phyloP scores from a whole-genome alignment of 2,329 filamentous ascomycete species.

The Diplodia scrobiculata region DNA sequence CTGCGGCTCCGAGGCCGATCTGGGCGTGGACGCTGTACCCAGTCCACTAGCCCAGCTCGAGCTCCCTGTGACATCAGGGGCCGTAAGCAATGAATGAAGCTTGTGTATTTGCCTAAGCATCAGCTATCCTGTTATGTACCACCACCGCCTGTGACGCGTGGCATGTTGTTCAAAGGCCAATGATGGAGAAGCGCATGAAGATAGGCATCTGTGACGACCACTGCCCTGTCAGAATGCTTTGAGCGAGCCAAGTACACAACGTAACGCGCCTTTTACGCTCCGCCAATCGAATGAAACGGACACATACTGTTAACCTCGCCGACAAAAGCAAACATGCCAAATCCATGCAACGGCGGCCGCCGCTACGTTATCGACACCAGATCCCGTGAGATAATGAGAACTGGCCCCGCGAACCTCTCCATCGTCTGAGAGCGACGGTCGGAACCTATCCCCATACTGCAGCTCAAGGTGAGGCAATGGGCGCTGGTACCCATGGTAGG shows the following conservation, averaged over 20 bases:
- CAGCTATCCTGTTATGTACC: constrained; percentile 9
- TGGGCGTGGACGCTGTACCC: not conserved
- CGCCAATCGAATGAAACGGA: constrained; percentile 4
- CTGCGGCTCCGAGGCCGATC: constrained; percentile 2
- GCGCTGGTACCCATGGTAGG: not conserved
- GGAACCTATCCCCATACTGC: not conserved
- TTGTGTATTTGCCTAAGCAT: constrained; percentile 5
- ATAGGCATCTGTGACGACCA: not conserved
- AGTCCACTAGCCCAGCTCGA: not conserved
- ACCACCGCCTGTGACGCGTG: constrained; percentile 2
- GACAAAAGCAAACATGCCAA: constrained; percentile 17
- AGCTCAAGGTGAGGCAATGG: not conserved
- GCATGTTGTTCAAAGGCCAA: constrained; percentile 1
- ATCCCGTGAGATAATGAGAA: not conserved
- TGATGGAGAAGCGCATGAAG: constrained; percentile 1
- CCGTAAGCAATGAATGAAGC: constrained; percentile 1
- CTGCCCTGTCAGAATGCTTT: not conserved
- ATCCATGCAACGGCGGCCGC: not conserved
- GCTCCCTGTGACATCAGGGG: not conserved
- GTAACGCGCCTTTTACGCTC: not conserved
- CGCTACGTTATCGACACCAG: not conserved
- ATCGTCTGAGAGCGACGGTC: not conserved
- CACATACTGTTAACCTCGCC: not conserved
- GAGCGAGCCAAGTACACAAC: not conserved
- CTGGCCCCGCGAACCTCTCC: not conserved